Conservation (phyloP, 495 filamentous ascomycete species). For the Penicillium pancosmium region DNA sequence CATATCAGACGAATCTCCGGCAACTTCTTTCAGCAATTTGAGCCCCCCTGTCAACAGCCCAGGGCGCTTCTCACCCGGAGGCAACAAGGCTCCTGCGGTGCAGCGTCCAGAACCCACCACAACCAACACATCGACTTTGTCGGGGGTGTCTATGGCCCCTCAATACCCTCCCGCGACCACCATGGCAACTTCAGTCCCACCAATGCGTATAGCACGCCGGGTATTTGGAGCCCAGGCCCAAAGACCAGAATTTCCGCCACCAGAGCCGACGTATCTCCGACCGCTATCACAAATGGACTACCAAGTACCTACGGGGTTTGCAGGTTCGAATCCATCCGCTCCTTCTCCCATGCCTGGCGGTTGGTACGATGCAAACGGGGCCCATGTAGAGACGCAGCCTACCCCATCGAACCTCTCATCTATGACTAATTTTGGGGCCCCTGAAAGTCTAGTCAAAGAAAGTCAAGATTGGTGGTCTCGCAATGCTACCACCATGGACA, state of each 20-base stretch:
- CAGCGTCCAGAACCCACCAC: conserved; percentile 20
- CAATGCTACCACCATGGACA: conserved; percentile 46
- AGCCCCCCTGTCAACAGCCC: conserved; percentile 20
- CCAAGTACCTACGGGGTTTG: conserved; percentile 18
- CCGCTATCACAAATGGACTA: conserved; percentile 29
- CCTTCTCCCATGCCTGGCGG: conserved; percentile 14
- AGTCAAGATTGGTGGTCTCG: conserved; percentile 63
- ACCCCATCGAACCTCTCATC: conserved; percentile 34
- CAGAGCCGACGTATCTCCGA: conserved; percentile 43
- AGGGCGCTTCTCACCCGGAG: conserved; percentile 24
- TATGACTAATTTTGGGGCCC: conserved; percentile 43
- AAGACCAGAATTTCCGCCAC: conserved; percentile 26
- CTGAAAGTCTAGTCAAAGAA: conserved; percentile 52
- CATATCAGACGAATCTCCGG: conserved; percentile 34
- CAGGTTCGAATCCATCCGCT: conserved; percentile 19
- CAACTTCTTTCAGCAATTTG: conserved; percentile 10
- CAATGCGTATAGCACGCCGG: conserved; percentile 26
- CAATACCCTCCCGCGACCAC: conserved; percentile 20
- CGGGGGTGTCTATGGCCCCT: conserved; percentile 14
- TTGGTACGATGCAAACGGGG: conserved; percentile 34
- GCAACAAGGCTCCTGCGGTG: conserved; percentile 7
- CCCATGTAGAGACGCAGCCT: conserved; percentile 23
- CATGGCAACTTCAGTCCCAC: conserved; percentile 23
- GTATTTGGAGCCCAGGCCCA: conserved; percentile 26
- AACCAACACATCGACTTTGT: conserved; percentile 12